A percentile compares a stretch with the other conserved stretches of the same genome.
Conservation (phyloP, 768 basidiomycete species). For the Boletus insuetus region DNA sequence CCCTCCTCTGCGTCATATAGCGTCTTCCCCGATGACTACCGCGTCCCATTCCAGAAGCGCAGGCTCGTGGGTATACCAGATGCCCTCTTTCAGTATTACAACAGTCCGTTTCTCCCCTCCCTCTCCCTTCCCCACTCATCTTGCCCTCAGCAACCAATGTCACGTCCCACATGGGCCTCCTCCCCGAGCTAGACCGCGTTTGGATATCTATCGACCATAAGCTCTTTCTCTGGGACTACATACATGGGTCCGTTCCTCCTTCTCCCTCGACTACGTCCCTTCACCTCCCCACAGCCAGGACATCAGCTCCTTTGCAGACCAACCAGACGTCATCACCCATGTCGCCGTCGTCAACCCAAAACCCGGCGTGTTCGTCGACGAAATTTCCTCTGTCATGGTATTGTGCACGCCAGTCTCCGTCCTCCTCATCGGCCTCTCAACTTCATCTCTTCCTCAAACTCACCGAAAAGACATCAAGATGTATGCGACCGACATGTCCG, state of each 20-base stretch:
- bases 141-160: slow-evolving; percentile 54
- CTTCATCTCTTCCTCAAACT: slow-evolving; percentile 40
- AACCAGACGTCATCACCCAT: slow-evolving; percentile 84
- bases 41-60: slow-evolving; percentile 78
- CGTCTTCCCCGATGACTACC: slow-evolving; percentile 71
- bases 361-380: slow-evolving; percentile 85
- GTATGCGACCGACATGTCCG: slow-evolving; percentile 84
- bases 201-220: slow-evolving; percentile 96
- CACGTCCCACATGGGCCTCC: slow-evolving; percentile 82
- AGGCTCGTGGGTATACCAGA: slow-evolving; percentile 77
- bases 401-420: slow-evolving; percentile 85
- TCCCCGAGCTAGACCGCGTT: slow-evolving; percentile 90
- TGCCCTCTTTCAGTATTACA: slow-evolving; percentile 73
- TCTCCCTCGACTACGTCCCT: not conserved
- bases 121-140: slow-evolving; percentile 8
- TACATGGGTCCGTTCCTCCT: slow-evolving; percentile 68
- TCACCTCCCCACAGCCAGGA: slow-evolving; percentile 58
- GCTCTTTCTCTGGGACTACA: slow-evolving; percentile 95
- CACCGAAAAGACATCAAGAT: slow-evolving; percentile 75
- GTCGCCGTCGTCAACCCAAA: slow-evolving; percentile 89
- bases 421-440: slow-evolving; percentile 79
- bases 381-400: slow-evolving; percentile 85
- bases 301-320: slow-evolving; percentile 88
- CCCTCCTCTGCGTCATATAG: slow-evolving; percentile 78
- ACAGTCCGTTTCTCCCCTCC: slow-evolving; percentile 46